These are phyloP conservation scores for Penicillium pulvis DNA, from an alignment of 495 filamentous ascomycete genomes.

Conservation along the genomic window DNA sequence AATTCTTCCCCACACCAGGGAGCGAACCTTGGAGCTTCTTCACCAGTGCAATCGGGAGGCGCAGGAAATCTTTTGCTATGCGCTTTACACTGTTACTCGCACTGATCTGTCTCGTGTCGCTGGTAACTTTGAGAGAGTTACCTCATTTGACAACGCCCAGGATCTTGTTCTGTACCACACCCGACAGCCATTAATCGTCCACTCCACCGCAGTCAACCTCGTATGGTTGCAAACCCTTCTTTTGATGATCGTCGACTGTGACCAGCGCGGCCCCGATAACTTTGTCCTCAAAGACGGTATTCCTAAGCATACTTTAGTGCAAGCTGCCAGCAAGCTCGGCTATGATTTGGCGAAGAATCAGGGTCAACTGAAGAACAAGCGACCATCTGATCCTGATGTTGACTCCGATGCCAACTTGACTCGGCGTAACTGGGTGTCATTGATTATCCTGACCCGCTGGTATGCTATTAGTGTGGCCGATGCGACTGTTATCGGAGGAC, in stretches of 20 bases:
- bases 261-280: conserved; percentile 48
- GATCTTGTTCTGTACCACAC: conserved; percentile 56
- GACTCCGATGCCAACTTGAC: conserved; percentile 73
- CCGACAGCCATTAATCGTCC: conserved; percentile 46
- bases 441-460: conserved; percentile 76
- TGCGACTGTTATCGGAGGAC: conserved; percentile 51
- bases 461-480: conserved; percentile 71
- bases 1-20: conserved; percentile 67
- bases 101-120: conserved; percentile 42
- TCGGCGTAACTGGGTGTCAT: conserved; percentile 72
- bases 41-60: conserved; percentile 60
- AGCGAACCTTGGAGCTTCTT: conserved; percentile 61
- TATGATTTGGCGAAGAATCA: conserved; percentile 45
- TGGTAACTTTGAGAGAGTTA: conserved; percentile 41
- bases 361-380: conserved; percentile 40
- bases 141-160: conserved; percentile 45
- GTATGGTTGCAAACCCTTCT: conserved; percentile 47
- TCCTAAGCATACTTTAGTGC: conserved; percentile 46
- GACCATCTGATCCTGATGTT: conserved; percentile 48
- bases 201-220: conserved; percentile 39
- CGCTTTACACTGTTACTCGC: conserved; percentile 56
- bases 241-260: conserved; percentile 50
- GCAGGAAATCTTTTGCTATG: conserved; percentile 71
- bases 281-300: conserved; percentile 45
- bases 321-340: conserved; percentile 43